Base-by-base conservation (phyloP, 495 filamentous ascomycete species). In the Podospora pseudocomata region DNA sequence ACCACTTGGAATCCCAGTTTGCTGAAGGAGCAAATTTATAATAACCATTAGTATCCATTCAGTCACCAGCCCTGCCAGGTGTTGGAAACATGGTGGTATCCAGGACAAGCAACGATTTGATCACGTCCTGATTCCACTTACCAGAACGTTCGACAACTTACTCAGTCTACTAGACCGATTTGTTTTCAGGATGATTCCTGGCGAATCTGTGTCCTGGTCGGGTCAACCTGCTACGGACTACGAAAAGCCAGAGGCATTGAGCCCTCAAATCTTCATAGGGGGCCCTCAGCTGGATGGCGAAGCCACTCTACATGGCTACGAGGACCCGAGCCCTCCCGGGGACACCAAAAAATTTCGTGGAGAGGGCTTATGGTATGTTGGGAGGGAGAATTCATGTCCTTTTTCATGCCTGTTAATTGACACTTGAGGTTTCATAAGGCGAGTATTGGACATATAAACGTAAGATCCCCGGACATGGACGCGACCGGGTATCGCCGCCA, bases 381-480 rank as follows among this genome's bases (percentile, higher is more conserved):
- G 13, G 2, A 11, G 15, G 15, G 7, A 49, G 39, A 49, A 13
- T 49, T 3, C 3, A 1, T 49, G 39, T 16, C 13, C 30, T 49
- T 5, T 11, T 49, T 49, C 39, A 16, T 11, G 39, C 2, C 5
- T 5, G 39, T 11, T 49, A 49, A 49, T 49, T 49, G 2, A 16
- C 2, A 5, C 30, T 32, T 32, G 30, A 11, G 7, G 39, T 3
- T 49, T 16, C 2, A 49, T 16, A 49, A 49, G 39, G 39, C 72
- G 78, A 68, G 73, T 75, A 3, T 69, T 80, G 32, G 71, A 32
- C 78, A 80, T 61, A 76, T 80, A 62, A 80, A 78, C 73, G 39
- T 49, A 49, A 13, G 39, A 49, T 11, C 30, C 23, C 1, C 23
- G 1, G 23, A 23, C 23, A 1, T 32, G 30, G 7, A 7, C 30